These are phyloP conservation scores for Pistacia integerrima DNA, from an alignment of 345 rosid genomes.

Conservation along the genomic window DNA sequence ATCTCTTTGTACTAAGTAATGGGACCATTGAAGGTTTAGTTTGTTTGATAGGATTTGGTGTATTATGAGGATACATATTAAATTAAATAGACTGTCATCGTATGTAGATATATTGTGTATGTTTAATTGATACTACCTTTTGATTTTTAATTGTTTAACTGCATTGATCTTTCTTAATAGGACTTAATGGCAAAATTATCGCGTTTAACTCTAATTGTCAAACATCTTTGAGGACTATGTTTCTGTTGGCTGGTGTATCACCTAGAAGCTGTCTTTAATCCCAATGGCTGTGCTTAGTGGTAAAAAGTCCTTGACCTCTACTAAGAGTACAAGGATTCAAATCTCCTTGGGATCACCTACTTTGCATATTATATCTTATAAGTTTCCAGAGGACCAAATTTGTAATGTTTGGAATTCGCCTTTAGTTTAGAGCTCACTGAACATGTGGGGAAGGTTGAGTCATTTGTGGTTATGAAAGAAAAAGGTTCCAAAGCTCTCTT, in stretches of 20 bases:
- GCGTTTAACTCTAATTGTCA: not conserved
- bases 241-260: not conserved
- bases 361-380: not conserved
- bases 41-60: constrained; percentile 4
- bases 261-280: not conserved
- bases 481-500: too few species aligned
- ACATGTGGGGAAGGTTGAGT: not conserved
- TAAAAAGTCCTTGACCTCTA: not conserved
- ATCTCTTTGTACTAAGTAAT: not conserved
- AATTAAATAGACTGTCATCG: not conserved
- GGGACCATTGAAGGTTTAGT: not conserved
- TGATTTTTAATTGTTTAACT: not conserved
- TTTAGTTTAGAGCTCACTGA: not conserved
- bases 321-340: not conserved
- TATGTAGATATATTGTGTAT: not conserved
- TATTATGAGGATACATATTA: not conserved
- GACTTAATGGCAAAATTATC: not conserved
- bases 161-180: not conserved
- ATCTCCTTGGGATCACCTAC: not conserved
- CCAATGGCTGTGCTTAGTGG: not conserved
- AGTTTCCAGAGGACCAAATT: not conserved
- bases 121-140: not conserved
- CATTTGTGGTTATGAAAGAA: too few species aligned
- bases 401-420: not conserved
- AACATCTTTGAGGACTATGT: not conserved